Evolutionary conservation across 768 basidiomycete species (phyloP), one percentile per base, ranked within the genome.

Genomic region (Serpula lacrymans): DNA sequence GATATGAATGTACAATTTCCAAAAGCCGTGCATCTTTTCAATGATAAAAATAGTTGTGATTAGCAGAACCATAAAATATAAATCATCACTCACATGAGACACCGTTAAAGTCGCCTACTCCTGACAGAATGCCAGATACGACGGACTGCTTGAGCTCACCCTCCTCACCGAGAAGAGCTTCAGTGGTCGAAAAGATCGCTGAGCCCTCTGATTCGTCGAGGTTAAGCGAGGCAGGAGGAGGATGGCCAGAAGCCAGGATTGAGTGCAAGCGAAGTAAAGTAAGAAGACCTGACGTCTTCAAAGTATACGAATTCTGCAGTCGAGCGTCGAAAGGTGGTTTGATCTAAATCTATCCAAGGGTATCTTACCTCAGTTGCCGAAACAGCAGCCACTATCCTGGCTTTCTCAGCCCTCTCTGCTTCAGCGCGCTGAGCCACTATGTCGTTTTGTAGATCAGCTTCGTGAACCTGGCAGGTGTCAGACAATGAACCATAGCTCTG

Each of bases 401-500:
- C 64, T 44, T 74, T 73, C 48, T 82, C 78, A 13, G 64, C 64
- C 48, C 71, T 75, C 39, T 82, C 80, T 17, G 67, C 66, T 50
- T 84, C 80, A 31, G 63, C 67, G 43, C 74, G 74, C 57, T 78
- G 80, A 33, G 57, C 52, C 10, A 75, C 66, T 18, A 78, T 52
- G 48, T 86, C 79, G 31, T 75, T 77, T 1, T 67, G 70, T 12
- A 77, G 50, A 46, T 86, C 85, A 1, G 74, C 65, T 63, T 90
- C 88, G 49, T 83, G 69, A 30, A 59, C 60, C 88, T 89, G 47
- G 9, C 39, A 14, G 25, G 13, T 6, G 37, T 26, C 16, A 42
- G n/a, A 28, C 34, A 20, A 43, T 29, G 16, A 37, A 24, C 40
- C 14, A 39, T 21, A 23, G 7, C 27, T 24, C 22, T 24, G 18